Evolutionary conservation across 1,284 basidiomycete species (phyloP), one percentile per base, ranked within the genome.

Genomic region (Leccinum huronense): DNA sequence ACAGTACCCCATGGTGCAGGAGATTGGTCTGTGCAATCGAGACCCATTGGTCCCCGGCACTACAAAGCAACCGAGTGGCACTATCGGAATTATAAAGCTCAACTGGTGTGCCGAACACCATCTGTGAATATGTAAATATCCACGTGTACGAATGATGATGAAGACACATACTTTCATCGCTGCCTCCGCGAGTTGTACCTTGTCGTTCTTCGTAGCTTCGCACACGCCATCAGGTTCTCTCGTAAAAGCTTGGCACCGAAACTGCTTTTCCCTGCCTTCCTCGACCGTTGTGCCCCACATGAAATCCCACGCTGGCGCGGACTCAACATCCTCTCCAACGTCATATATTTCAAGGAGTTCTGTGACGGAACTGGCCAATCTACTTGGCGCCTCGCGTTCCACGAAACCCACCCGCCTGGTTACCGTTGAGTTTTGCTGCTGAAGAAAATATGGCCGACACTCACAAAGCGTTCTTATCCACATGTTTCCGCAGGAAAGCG

Each of bases 401-500:
- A 83, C 77, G 70, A 86, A 84, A 40, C 86, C 84, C 65, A 87
- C 83, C 61, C 86, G 82, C 68, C 88, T 87, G 67, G 10, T 23
- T 13, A 9, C 16, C 31, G n/a, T 59, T 75, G 57, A 75, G 66
- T 42, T 58, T 61, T 54, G 30, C 3, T 27, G 16, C 33, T 14
- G 10, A 36, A 8, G 61, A 58, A 48, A 23, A n/a, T 30, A 10
- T 59, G 7, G 2, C 59, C 7, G 38, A 48, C 3, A 84, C 93
- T 76, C 72, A 95, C 93, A 95, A 72, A 1, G 89, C 86, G 72
- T 86, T 88, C 78, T 96, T 97, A 76, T 97, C 92, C 55, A 97
- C 81, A 69, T 91, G 83, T 13, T 82, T 81, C 45, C 95, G 84
- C 60, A 97, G 80, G 72, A 94, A 94, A 66, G 89, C 85, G 42